phyloP scores from a whole-genome alignment of 192 early-diverging fungal genomes.

The Linnemannia schmuckeri region DNA sequence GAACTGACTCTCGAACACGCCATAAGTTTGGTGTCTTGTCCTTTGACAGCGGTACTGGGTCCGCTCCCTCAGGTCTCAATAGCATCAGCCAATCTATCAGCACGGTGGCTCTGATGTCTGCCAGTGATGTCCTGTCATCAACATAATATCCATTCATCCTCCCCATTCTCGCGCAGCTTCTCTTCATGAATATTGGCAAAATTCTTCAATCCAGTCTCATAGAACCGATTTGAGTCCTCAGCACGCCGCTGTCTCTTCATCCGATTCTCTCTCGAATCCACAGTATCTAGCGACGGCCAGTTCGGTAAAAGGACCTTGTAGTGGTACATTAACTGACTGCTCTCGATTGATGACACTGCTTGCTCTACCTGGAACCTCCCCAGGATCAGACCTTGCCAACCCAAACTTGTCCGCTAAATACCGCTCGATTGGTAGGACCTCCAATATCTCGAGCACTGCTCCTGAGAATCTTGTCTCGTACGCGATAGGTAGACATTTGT shows the following conservation, averaged over 20 bases:
- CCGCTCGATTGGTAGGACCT: constrained; percentile 46
- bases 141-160: constrained; percentile 32
- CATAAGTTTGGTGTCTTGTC: constrained; percentile 25
- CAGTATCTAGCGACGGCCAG: background rate
- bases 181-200: constrained; percentile 14
- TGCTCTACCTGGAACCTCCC: constrained; percentile 11
- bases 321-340: background rate
- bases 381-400: constrained; percentile 14
- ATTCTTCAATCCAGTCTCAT: background rate
- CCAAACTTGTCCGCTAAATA: constrained; percentile 45
- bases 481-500: constrained; percentile 11
- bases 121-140: constrained; percentile 28
- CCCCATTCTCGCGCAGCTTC: constrained; percentile 8
- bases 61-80: constrained; percentile 16
- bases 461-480: constrained; percentile 30
- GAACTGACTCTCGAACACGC: constrained; percentile 17
- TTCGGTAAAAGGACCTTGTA: background rate
- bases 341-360: constrained; percentile 37
- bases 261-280: background rate
- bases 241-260: background rate
- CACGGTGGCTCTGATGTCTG: constrained; percentile 25
- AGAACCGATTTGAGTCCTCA: background rate
- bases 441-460: constrained; percentile 30
- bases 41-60: constrained; percentile 1
- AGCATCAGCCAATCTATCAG: constrained; percentile 17